Percentiles rank a stretch among this genome's conserved stretches.
Evolutionary conservation across 2,329 filamentous ascomycete genomes (phyloP).

Genomic region (Paecilomyces sp.): DNA sequence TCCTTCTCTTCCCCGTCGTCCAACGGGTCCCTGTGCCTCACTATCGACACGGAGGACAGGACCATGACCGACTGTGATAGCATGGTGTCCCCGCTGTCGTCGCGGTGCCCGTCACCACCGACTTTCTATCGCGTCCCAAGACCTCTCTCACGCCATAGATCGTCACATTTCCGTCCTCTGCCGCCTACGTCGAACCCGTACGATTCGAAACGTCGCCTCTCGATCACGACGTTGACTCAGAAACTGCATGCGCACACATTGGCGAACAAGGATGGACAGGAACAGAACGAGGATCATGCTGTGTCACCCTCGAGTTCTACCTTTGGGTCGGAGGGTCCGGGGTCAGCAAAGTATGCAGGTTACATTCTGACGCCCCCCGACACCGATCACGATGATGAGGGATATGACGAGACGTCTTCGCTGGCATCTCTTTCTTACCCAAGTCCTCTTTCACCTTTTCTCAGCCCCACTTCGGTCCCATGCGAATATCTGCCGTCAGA

Average conservation of each 20-base stretch:
- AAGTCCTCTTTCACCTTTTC: constrained; percentile 16
- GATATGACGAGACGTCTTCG: constrained; percentile 42
- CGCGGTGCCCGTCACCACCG: constrained; percentile 37
- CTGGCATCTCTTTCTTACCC: constrained; percentile 56
- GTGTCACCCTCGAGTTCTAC: constrained; percentile 6
- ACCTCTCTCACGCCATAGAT: constrained; percentile 22
- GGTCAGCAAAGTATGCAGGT: constrained; percentile 9
- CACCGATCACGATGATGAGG: constrained; percentile 31
- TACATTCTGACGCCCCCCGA: constrained; percentile 31
- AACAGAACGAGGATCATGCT: constrained; percentile 10
- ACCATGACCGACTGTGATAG: constrained; percentile 30
- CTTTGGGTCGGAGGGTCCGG: constrained; percentile 1
- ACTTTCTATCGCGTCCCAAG: constrained; percentile 20
- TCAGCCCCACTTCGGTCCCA: constrained; percentile 23
- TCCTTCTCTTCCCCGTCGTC: constrained; percentile 33
- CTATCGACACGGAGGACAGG: constrained; percentile 25
- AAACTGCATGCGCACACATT: constrained; percentile 35
- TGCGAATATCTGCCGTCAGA: constrained; percentile 8
- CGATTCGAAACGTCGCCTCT: constrained; percentile 28
- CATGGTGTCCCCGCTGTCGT: constrained; percentile 34
- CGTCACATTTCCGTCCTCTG: constrained; percentile 27
- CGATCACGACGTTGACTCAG: constrained; percentile 32
- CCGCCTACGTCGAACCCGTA: constrained; percentile 37
- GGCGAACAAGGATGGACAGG: constrained; percentile 13
- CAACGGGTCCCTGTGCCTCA: constrained; percentile 16